Evolutionary conservation across 2,329 filamentous ascomycete genomes (phyloP).

Genomic region (Fusarium piperis): DNA sequence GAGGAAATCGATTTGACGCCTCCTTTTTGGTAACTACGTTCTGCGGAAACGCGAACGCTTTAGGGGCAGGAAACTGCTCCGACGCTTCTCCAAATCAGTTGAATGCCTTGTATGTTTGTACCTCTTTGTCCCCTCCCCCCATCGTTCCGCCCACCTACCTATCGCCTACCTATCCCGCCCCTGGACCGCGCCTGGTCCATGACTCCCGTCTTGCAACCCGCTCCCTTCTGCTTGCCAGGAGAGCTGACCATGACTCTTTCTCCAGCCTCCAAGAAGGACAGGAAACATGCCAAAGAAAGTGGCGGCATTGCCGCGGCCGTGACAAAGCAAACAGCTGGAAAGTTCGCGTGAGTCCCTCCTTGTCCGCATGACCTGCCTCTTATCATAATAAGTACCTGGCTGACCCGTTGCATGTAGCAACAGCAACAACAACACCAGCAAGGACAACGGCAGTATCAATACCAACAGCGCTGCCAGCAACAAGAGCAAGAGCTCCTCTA

Average conservation of each 20-base stretch:
- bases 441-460: slow-evolving; percentile 43
- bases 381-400: slow-evolving; percentile 30
- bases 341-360: slow-evolving; percentile 58
- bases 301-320: slow-evolving; percentile 63
- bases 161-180: slow-evolving; percentile 8
- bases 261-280: slow-evolving; percentile 60
- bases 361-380: slow-evolving; percentile 44
- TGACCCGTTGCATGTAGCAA: slow-evolving; percentile 37
- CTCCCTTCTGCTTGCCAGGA: slow-evolving; percentile 8
- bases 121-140: slow-evolving; percentile 25
- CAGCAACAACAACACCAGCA: slow-evolving; percentile 46
- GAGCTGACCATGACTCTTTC: slow-evolving; percentile 41
- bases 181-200: slow-evolving; percentile 22
- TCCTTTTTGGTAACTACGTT: slow-evolving; percentile 31
- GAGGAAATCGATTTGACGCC: slow-evolving; percentile 20
- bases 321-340: slow-evolving; percentile 62
- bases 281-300: slow-evolving; percentile 64
- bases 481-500: slow-evolving; percentile 48
- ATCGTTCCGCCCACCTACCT: not conserved
- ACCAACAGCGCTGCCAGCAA: slow-evolving; percentile 46
- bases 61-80: slow-evolving; percentile 47
- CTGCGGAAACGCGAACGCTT: slow-evolving; percentile 44
- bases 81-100: slow-evolving; percentile 44
- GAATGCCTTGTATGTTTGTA: slow-evolving; percentile 50
- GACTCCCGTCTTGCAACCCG: slow-evolving; percentile 26